Conservation (phyloP, 129 eudicot species). For the Tagetes erecta region DNA sequence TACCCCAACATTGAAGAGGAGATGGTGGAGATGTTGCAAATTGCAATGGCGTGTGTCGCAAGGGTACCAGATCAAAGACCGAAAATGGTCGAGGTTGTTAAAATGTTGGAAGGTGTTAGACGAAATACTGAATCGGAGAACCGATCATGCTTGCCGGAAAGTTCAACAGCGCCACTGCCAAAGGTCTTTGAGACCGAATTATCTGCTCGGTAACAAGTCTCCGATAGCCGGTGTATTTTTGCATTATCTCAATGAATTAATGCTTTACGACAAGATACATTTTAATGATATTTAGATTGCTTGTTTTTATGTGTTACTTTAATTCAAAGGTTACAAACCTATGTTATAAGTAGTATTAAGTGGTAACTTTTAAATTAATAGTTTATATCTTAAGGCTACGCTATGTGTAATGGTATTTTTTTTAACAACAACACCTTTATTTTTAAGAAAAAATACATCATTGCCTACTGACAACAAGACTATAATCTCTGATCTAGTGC, state of each 20-base stretch:
- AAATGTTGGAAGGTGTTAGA: conserved; percentile 69
- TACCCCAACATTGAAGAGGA: conserved; percentile 84
- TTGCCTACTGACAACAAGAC: too few species aligned
- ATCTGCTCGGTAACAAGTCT: conserved; percentile 21
- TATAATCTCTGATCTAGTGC: too few species aligned
- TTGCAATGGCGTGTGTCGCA: conserved; percentile 80
- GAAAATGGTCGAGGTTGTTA: conserved; percentile 77
- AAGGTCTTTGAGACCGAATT: conserved; percentile 35
- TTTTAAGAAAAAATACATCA: too few species aligned
- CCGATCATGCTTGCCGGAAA: conserved; percentile 36
- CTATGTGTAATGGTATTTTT: too few species aligned
- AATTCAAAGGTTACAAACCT: too few species aligned
- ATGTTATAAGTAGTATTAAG: too few species aligned
- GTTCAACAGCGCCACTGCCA: conserved; percentile 34
- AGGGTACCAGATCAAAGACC: conserved; percentile 82
- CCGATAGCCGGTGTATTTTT: conserved; percentile 16
- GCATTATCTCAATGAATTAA: conserved; percentile 63
- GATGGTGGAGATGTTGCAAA: conserved; percentile 88
- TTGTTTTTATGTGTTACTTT: neutral
- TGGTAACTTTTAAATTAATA: too few species aligned
- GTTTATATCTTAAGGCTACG: too few species aligned
- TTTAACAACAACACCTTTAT: too few species aligned
- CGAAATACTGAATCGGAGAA: conserved; percentile 28
- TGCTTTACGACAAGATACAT: conserved; percentile 5
- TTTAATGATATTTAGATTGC: neutral